These are phyloP conservation scores for Fremontodendron californicum DNA, from an alignment of 345 rosid species.

Conservation along the genomic window DNA sequence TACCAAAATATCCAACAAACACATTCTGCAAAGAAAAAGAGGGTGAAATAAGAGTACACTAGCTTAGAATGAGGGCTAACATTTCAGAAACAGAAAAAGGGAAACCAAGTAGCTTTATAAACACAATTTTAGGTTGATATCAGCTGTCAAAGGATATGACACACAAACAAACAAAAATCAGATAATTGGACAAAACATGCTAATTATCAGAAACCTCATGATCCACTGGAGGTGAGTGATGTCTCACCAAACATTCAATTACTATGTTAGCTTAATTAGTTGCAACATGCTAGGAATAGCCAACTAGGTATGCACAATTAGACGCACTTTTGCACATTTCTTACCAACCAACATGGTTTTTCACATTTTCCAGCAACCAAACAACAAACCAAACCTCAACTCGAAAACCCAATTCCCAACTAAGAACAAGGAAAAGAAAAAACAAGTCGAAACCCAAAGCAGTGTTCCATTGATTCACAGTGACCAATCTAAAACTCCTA, in stretches of 20 bases:
- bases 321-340: background rate
- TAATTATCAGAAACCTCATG: background rate
- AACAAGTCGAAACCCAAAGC: background rate
- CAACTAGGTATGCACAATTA: background rate
- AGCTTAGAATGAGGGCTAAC: conserved; percentile 11
- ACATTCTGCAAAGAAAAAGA: conserved; percentile 20
- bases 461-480: background rate
- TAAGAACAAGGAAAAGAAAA: background rate
- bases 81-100: background rate
- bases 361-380: conserved; percentile 4
- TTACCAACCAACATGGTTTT: conserved; percentile 6
- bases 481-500: background rate
- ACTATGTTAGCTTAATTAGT: background rate
- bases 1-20: conserved; percentile 13
- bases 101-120: background rate
- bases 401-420: background rate
- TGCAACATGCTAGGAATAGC: background rate
- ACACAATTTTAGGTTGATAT: background rate
- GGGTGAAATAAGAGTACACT: conserved; percentile 6
- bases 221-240: background rate
- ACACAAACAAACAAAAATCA: background rate
- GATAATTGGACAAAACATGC: background rate
- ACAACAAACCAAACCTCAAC: background rate
- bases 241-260: background rate
- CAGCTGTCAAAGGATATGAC: conserved; percentile 7